Base-by-base conservation (phyloP, 768 basidiomycete species). In the Auriscalpium orientale region DNA sequence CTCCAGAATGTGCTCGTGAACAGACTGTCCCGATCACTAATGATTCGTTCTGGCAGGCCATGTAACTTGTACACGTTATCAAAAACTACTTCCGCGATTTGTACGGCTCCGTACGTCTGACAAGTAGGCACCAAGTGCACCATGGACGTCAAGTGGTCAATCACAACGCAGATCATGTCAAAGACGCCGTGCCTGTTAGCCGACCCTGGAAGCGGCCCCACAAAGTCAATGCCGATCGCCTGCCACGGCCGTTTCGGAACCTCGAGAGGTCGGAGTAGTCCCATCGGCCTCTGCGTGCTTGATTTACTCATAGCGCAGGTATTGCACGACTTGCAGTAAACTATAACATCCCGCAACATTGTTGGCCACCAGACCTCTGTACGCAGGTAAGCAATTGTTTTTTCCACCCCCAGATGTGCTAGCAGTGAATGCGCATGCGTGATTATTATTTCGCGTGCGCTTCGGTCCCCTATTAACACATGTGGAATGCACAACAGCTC, bases 1-100 rank as follows among this genome's bases (percentile, higher is more conserved):
- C 51, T 47, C 78, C 77, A 79, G 56, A 78, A 78, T 0, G 45
- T 52, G n/a, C 73, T 73, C 0, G 74, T 78, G 60, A 79, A 79
- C 5, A 74, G 58, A 0, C 68, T 58, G 54, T 77, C 75, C 1
- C 75, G 58, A 52, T 79, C 75, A 13, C 70, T 72, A 0, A 79
- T 64, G 0, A 80, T 75, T 0, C 53, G 28, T 2, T 59, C 54
- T 0, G 74, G 77, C 1, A 78, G 52, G 0, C 76, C 76, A 55
- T 77, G 74, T 0, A 64, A 58, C 9, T 70, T 71, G 35, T 74
- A 75, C 0, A 77, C 61, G 2, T 68, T 38, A 0, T 62, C 62
- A 38, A 75, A 73, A 21, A 76, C 61, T 0, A 75, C 15, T 43
- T 75, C 66, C 0, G 74, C 74, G 0, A 79, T 50, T 0, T 77